Evolutionary conservation across 1,139 yeast genomes (phyloP).

Genomic region (Spathaspora sp.): DNA sequence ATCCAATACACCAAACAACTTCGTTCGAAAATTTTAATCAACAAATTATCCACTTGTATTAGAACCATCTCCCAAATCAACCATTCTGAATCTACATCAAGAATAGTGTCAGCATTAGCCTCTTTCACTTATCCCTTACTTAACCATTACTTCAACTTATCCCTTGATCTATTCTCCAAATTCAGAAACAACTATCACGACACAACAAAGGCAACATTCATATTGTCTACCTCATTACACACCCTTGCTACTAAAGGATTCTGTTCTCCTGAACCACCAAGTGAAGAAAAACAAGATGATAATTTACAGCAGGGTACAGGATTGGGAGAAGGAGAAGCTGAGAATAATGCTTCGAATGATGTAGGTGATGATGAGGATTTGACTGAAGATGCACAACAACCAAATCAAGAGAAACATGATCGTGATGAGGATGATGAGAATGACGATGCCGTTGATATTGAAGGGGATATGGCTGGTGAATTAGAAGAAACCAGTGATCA

Average conservation of each 20-base stretch:
- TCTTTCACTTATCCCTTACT: constrained; percentile 58
- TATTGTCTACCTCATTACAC: constrained; percentile 55
- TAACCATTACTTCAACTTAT: constrained; percentile 51
- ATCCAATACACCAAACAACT: constrained; percentile 28
- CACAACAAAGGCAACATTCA: constrained; percentile 60
- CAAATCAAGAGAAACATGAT: constrained; percentile 72
- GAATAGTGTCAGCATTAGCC: constrained; percentile 44
- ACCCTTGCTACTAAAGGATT: constrained; percentile 81
- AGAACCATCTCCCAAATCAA: constrained; percentile 25
- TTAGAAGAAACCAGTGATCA: constrained; percentile 77
- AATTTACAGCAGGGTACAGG: constrained; percentile 90
- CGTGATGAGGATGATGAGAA: constrained; percentile 60
- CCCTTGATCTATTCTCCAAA: constrained; percentile 39
- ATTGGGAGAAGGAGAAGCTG: constrained; percentile 95
- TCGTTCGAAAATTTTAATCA: constrained; percentile 30
- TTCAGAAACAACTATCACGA: constrained; percentile 47
- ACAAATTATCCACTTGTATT: constrained; percentile 20
- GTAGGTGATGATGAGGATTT: constrained; percentile 92
- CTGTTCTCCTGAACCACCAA: constrained; percentile 86
- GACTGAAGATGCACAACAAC: constrained; percentile 83
- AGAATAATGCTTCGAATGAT: constrained; percentile 70
- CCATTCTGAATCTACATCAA: constrained; percentile 35
- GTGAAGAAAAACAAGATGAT: constrained; percentile 61
- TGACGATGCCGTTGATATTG: constrained; percentile 87
- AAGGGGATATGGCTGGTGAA: constrained; percentile 96